Percentiles rank a stretch among this genome's conserved stretches.
Evolutionary conservation across 306 rosid genomes (phyloP).

Genomic region (Potentilla sterilis): DNA sequence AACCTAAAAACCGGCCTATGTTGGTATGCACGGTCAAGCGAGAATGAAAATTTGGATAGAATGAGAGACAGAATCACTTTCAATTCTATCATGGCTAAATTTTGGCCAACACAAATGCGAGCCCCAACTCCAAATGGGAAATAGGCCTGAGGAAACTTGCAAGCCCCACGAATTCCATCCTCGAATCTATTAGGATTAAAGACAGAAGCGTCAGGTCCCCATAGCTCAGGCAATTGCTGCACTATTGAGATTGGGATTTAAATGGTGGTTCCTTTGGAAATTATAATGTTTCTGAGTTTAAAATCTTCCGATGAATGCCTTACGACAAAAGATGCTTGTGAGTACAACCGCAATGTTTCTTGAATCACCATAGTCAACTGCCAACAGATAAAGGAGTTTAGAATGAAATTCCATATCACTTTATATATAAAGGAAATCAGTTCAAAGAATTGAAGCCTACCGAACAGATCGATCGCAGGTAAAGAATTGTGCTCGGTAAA

Average conservation of each 20-base stretch:
- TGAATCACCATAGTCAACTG: conserved; percentile 63
- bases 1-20: conserved; percentile 30
- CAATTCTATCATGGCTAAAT: conserved; percentile 49
- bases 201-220: conserved; percentile 47
- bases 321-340: conserved; percentile 28
- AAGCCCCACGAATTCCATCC: conserved; percentile 44
- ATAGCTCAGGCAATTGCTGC: conserved; percentile 35
- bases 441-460: neutral
- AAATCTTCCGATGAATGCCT: conserved; percentile 39
- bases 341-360: conserved; percentile 54
- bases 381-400: neutral
- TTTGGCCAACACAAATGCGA: conserved; percentile 46
- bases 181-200: conserved; percentile 55
- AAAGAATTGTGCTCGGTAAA: no score
- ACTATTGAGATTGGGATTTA: conserved; percentile 47
- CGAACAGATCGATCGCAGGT: no score
- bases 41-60: conserved; percentile 19
- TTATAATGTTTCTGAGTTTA: conserved; percentile 28
- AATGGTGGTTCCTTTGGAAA: conserved; percentile 56
- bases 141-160: conserved; percentile 46
- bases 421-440: neutral
- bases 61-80: conserved; percentile 41
- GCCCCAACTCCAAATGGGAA: conserved; percentile 54
- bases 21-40: conserved; percentile 18
- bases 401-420: neutral